A percentile compares a stretch with the other conserved stretches of the same genome.
These are phyloP conservation scores for Sporopachydermia lactativora DNA, from an alignment of 805 yeast species.

Conservation along the genomic window DNA sequence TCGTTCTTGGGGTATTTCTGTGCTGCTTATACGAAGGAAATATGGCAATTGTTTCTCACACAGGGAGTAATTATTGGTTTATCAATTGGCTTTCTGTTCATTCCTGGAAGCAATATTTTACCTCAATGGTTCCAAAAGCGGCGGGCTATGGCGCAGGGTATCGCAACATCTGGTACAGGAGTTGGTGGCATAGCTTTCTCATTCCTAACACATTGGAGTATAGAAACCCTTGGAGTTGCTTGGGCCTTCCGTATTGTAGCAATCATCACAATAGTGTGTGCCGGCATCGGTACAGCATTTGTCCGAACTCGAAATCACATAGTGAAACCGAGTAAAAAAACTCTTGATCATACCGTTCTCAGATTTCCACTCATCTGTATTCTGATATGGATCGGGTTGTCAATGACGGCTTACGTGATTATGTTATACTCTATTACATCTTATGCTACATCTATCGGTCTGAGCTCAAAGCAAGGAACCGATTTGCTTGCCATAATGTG, in stretches of 20 bases:
- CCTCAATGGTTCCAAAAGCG: constrained; percentile 41
- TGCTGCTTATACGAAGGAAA: neutral
- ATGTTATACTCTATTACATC: constrained; percentile 33
- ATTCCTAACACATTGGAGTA: constrained; percentile 39
- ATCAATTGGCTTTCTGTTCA: neutral
- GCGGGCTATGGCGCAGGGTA: constrained; percentile 28
- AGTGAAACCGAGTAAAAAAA: constrained; percentile 15
- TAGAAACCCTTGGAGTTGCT: constrained; percentile 27
- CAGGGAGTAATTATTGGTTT: neutral
- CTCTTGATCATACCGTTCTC: constrained; percentile 20
- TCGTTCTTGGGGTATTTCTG: neutral
- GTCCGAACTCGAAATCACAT: constrained; percentile 28
- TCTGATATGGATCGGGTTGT: constrained; percentile 25
- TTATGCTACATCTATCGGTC: constrained; percentile 34
- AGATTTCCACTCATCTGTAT: constrained; percentile 20
- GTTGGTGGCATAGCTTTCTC: constrained; percentile 43
- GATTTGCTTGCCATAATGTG: constrained; percentile 31
- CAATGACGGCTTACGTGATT: constrained; percentile 27
- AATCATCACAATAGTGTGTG: constrained; percentile 23
- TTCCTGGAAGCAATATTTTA: constrained; percentile 18
- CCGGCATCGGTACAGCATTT: constrained; percentile 26
- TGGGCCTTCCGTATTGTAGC: constrained; percentile 30
- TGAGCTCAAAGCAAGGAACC: constrained; percentile 28
- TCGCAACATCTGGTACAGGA: constrained; percentile 28
- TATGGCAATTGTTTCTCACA: neutral